A percentile compares a stretch with the other conserved stretches of the same genome.
Evolutionary conservation across 2,329 filamentous ascomycete species (phyloP).

Genomic region (Blastomyces silverae): DNA sequence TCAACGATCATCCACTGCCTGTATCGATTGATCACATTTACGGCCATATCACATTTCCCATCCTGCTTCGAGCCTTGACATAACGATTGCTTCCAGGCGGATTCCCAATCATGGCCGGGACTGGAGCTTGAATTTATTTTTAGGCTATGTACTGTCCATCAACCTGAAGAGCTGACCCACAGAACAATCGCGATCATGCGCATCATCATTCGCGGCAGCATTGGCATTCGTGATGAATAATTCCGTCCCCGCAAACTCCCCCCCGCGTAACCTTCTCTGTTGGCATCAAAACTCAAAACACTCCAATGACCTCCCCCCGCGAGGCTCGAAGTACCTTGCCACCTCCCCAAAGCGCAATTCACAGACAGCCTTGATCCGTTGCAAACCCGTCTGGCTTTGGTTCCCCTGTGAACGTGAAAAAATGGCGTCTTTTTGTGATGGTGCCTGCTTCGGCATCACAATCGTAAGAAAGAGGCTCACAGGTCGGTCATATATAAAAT

Average conservation of each 20-base stretch:
- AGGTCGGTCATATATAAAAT: slow-evolving; percentile 79
- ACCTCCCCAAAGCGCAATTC: slow-evolving; percentile 80
- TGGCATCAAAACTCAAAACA: slow-evolving; percentile 67
- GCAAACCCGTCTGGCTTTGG: slow-evolving; percentile 73
- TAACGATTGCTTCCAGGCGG: background rate
- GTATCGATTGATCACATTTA: slow-evolving; percentile 1
- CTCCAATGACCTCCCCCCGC: slow-evolving; percentile 62
- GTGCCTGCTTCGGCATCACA: slow-evolving; percentile 59
- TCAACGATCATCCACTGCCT: background rate
- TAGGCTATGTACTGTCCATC: slow-evolving; percentile 51
- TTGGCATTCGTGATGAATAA: slow-evolving; percentile 76
- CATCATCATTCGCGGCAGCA: slow-evolving; percentile 51
- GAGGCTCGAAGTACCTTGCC: slow-evolving; percentile 67
- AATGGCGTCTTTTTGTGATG: slow-evolving; percentile 62
- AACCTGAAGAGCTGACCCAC: slow-evolving; percentile 69
- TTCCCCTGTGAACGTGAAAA: slow-evolving; percentile 62
- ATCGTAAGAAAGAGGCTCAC: slow-evolving; percentile 64
- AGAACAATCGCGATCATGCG: slow-evolving; percentile 49
- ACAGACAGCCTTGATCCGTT: slow-evolving; percentile 74
- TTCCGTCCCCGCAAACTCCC: slow-evolving; percentile 65
- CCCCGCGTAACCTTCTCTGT: slow-evolving; percentile 75
- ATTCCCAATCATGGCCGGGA: slow-evolving; percentile 13
- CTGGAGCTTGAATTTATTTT: slow-evolving; percentile 57
- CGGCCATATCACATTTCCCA: background rate
- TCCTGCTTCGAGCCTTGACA: background rate